Evolutionary conservation across 2,329 filamentous ascomycete species (phyloP), one percentile per base, ranked within the genome.

Genomic region (Trichophyton simii): DNA sequence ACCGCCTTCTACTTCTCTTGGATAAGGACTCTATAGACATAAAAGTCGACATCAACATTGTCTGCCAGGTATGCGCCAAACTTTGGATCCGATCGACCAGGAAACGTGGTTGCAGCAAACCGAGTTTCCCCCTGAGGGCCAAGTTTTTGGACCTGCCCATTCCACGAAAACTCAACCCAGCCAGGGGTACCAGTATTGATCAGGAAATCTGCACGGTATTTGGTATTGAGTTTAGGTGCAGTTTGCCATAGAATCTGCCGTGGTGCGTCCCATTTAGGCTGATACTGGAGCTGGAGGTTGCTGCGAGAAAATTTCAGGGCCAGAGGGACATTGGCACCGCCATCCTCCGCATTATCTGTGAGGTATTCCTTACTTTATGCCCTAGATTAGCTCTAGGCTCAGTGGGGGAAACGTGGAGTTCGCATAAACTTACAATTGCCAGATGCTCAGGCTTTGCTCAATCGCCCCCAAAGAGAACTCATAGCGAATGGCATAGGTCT

Each of bases 211-310:
- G 44, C 62, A 9, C 57, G 57, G 36, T 63, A 63, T 54, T 44
- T 60, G 15, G 57, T 63, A 58, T 63, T 62, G 15, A 54, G 1
- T 42, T 58, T 38, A 25, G 48, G 36, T 3, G 22, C 20, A 2
- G 36, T 38, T 20, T 50, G 54, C 62, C 62, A 63, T 15, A 61
- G 58, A n/a, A 60, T 48, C 41, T 63, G 60, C 4, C 62, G 62
- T n/a, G 57, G 60, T 5, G 57, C 50, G 42, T 58, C 60, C 60
- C 62, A 63, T 58, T 61, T 60, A 20, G 62, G 52, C 44, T 63
- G 57, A 31, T 63, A 63, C 52, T 63, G 62, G 28, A 63, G 62
- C 50, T 63, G 60, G 13, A 63, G 62, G 20, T 62, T 62, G 22
- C 60, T 58, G 22, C 57, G 46, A 22, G 60, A 61, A 20, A 63